Conservation (phyloP, 208 protist species). For the Wallacemonas sp. region DNA sequence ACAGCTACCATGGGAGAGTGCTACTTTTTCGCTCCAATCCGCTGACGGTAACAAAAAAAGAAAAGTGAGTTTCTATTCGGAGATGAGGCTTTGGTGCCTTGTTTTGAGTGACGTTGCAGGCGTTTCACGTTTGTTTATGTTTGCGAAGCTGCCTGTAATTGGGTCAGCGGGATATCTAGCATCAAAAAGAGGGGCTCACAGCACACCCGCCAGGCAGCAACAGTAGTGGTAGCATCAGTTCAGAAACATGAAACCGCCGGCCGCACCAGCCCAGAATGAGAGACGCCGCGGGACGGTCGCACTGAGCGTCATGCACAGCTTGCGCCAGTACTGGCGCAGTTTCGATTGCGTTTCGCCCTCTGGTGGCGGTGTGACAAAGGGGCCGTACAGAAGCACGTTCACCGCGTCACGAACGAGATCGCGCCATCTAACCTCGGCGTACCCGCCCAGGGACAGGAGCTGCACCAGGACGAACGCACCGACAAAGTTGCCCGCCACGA, state of each 20-base stretch:
- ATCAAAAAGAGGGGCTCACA: no score
- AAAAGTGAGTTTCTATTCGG: no score
- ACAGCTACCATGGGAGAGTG: no score
- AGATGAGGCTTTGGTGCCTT: no score
- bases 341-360: slow-evolving; percentile 1
- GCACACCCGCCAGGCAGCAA: no score
- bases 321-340: slow-evolving; percentile 21
- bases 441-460: slow-evolving; percentile 51
- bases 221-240: background rate
- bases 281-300: slow-evolving; percentile 36
- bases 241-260: slow-evolving; percentile 27
- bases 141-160: no score
- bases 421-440: slow-evolving; percentile 59
- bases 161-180: no score
- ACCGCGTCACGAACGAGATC: slow-evolving; percentile 41
- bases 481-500: background rate
- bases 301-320: slow-evolving; percentile 32
- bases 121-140: no score
- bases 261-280: slow-evolving; percentile 50
- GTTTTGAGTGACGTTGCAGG: no score
- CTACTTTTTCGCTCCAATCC: no score
- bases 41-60: no score
- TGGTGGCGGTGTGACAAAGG: slow-evolving; percentile 4
- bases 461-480: slow-evolving; percentile 36
- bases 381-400: slow-evolving; percentile 24